Percentiles rank a stretch among this genome's conserved stretches.
Evolutionary conservation across 352 stramenopile species (phyloP).

Genomic region (Pythium coloratum): DNA sequence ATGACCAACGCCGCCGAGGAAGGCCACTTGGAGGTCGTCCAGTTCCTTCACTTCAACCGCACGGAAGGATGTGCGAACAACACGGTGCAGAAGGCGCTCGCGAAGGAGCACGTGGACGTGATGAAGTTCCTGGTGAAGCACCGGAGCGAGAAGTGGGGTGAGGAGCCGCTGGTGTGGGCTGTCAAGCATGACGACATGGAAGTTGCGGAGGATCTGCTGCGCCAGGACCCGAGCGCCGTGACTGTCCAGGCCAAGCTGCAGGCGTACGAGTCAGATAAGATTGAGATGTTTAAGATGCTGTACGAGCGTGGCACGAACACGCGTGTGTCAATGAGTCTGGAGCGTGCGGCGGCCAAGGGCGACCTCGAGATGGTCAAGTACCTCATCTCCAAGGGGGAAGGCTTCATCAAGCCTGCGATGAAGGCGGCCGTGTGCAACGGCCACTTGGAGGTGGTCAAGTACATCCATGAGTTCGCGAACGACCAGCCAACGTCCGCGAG

Average conservation of each 20-base stretch:
- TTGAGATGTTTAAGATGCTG: slow-evolving; percentile 51
- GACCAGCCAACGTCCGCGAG: slow-evolving; percentile 47
- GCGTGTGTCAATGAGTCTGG: slow-evolving; percentile 45
- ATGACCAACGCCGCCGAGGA: slow-evolving; percentile 44
- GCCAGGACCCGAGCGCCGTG: slow-evolving; percentile 31
- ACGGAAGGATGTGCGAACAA: slow-evolving; percentile 43
- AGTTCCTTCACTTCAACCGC: slow-evolving; percentile 49
- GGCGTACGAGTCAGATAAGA: slow-evolving; percentile 41
- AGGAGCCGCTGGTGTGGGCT: slow-evolving; percentile 36
- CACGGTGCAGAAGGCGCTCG: slow-evolving; percentile 38
- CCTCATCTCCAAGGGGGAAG: slow-evolving; percentile 37
- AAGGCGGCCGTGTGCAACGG: slow-evolving; percentile 44
- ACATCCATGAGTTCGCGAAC: slow-evolving; percentile 42
- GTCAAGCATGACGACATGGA: slow-evolving; percentile 38
- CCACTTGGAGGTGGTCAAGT: slow-evolving; percentile 47
- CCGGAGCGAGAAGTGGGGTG: slow-evolving; percentile 46
- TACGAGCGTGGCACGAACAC: slow-evolving; percentile 49
- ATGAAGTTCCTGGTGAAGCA: slow-evolving; percentile 53
- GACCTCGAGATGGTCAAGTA: slow-evolving; percentile 59
- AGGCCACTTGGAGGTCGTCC: slow-evolving; percentile 44
- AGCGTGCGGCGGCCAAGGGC: slow-evolving; percentile 35
- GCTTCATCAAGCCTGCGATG: slow-evolving; percentile 61
- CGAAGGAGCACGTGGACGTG: slow-evolving; percentile 33
- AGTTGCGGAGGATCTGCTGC: slow-evolving; percentile 35
- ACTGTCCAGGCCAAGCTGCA: slow-evolving; percentile 47